Evolutionary conservation across 768 basidiomycete genomes (phyloP).

Genomic region (Panellus pusillus): DNA sequence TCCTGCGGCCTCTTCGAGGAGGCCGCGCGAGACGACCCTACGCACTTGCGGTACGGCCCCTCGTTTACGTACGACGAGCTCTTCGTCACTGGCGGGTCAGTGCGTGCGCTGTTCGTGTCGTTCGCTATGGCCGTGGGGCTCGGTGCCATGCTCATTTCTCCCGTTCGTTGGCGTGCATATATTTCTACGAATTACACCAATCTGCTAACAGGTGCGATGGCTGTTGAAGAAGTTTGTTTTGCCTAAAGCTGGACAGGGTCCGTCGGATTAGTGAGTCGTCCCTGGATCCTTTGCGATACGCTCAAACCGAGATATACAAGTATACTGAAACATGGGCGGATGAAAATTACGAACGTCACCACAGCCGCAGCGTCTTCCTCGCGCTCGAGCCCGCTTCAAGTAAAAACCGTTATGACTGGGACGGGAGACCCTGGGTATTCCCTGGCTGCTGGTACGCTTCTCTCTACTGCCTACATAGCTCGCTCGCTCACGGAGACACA

Average conservation of each 20-base stretch:
- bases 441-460: constrained; percentile 50
- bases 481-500: constrained; percentile 11
- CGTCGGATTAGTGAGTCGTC: constrained; percentile 58
- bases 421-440: constrained; percentile 79
- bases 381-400: constrained; percentile 37
- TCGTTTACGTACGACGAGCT: constrained; percentile 81
- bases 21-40: constrained; percentile 27
- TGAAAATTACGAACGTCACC: constrained; percentile 71
- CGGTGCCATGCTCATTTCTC: constrained; percentile 34
- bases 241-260: constrained; percentile 59
- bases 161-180: constrained; percentile 34
- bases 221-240: constrained; percentile 46
- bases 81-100: constrained; percentile 36
- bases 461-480: neutral
- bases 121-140: constrained; percentile 36
- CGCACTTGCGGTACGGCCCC: constrained; percentile 54
- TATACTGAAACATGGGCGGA: constrained; percentile 48
- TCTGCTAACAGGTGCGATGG: constrained; percentile 49
- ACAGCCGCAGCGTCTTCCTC: constrained; percentile 49
- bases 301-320: constrained; percentile 41
- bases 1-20: constrained; percentile 46
- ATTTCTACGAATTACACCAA: neutral
- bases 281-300: neutral
- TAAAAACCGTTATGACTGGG: constrained; percentile 62
- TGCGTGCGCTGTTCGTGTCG: constrained; percentile 44